Conservation (phyloP, 345 rosid species). For the Reutealis trisperma region DNA sequence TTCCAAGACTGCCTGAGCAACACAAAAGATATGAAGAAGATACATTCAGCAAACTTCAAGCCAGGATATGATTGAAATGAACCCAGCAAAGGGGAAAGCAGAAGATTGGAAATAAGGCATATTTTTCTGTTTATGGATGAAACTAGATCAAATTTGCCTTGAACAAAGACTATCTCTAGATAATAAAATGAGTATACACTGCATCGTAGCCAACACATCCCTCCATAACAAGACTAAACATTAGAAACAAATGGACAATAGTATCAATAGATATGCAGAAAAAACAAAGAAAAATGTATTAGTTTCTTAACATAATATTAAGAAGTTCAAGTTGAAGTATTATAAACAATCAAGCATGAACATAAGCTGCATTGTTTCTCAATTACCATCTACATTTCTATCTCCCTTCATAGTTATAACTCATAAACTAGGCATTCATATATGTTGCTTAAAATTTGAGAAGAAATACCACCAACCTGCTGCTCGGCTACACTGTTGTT, state of each 20-base stretch:
- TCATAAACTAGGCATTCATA: background rate
- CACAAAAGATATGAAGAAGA: background rate
- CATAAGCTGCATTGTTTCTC: background rate
- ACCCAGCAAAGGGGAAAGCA: background rate
- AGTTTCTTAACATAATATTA: background rate
- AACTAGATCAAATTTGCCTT: background rate
- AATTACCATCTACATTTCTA: background rate
- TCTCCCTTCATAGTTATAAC: background rate
- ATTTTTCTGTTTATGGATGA: background rate
- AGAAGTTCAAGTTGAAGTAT: background rate
- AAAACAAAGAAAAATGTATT: background rate
- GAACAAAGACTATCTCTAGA: background rate
- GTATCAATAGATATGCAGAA: background rate
- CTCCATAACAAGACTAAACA: background rate
- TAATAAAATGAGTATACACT: background rate
- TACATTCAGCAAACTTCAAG: slow-evolving; percentile 1
- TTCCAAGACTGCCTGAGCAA: slow-evolving; percentile 83
- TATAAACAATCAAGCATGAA: background rate
- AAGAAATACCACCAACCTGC: slow-evolving; percentile 50
- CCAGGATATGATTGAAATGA: background rate
- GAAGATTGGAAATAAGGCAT: background rate
- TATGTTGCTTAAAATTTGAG: background rate
- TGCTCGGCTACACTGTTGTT: slow-evolving; percentile 84
- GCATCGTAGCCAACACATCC: background rate
- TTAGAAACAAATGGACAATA: background rate